Evolutionary conservation across 108 stramenopile genomes (phyloP).

Genomic region (Chaetoceros muelleri): DNA sequence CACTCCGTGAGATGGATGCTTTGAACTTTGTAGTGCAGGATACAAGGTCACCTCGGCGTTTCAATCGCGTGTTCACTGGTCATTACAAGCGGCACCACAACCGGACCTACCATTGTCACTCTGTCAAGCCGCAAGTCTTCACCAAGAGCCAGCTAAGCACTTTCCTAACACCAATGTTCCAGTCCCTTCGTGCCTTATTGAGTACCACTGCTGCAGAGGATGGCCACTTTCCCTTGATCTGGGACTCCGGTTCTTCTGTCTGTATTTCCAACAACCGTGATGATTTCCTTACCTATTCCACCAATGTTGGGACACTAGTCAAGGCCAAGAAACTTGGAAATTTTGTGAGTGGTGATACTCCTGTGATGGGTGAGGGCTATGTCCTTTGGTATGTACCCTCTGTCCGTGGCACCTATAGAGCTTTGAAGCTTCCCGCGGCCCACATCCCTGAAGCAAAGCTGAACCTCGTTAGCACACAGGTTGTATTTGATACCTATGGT

Average conservation of each 20-base stretch:
- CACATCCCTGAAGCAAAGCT: neutral
- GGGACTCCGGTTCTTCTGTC: neutral
- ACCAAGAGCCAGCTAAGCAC: too few relatives aligned
- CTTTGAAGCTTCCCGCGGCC: neutral
- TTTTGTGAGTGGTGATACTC: neutral
- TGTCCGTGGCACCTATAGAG: neutral
- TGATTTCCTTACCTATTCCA: neutral
- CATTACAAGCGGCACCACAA: too few relatives aligned
- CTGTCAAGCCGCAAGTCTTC: too few relatives aligned
- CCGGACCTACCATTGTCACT: too few relatives aligned
- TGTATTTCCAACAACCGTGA: neutral
- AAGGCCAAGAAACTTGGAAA: neutral
- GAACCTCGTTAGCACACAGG: neutral
- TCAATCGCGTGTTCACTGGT: neutral
- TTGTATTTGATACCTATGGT: neutral
- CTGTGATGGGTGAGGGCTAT: neutral
- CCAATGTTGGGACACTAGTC: neutral
- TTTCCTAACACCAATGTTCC: too few relatives aligned
- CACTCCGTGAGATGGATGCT: too few relatives aligned
- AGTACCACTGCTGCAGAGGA: too few relatives aligned
- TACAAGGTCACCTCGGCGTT: neutral
- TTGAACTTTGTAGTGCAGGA: too few relatives aligned
- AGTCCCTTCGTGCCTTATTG: too few relatives aligned
- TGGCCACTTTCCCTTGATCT: neutral
- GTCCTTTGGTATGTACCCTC: neutral